Evolutionary conservation across 306 rosid genomes (phyloP), one percentile per base, ranked within the genome.

Genomic region (Boehmeria nivea): DNA sequence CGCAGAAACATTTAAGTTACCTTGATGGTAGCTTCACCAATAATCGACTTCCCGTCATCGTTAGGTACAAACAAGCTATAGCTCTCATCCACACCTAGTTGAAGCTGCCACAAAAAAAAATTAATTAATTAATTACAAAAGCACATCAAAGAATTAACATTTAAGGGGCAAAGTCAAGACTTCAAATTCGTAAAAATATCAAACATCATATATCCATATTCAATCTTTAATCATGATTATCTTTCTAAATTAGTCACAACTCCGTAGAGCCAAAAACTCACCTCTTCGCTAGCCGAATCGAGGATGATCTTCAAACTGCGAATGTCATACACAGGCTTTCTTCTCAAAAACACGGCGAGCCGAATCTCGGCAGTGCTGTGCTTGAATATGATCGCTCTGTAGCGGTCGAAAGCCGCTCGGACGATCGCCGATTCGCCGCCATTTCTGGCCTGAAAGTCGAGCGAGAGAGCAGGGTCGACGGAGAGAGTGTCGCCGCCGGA

Each of bases 11-110:
- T 27, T 6, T 42, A 59, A 61, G 26, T 66, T 50, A 91, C 95
- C 94, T 85, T 94, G 60, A 91, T 83, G 19, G 79, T 75, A 4
- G 68, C 88, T 66, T 64, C 78, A 66, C 78, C 83, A 24, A 66
- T 60, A 75, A 64, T 59, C 36, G 87, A 77, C 36, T 70, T 51
- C 20, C 73, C 84, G 12, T 71, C 77, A 40, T 77, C 65, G 64
- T 74, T 77, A 23, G 79, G 60, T 62, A 87, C 77, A 43, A 60
- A 17, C 79, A 93, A 79, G 31, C 68, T 57, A 65, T 93, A 87
- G 83, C 94, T 91, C 74, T 93, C 99, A 58, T 93, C 99, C 39
- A 77, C 89, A 17, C 95, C 99, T 53, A 93, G 83, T 71, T 87
- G 93, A 73, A 93, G 94, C 99, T 93, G 80, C 56, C 46, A 59